Evolutionary conservation across 78 protist genomes (phyloP).

Genomic region (Blattamonas nauphoetae): DNA sequence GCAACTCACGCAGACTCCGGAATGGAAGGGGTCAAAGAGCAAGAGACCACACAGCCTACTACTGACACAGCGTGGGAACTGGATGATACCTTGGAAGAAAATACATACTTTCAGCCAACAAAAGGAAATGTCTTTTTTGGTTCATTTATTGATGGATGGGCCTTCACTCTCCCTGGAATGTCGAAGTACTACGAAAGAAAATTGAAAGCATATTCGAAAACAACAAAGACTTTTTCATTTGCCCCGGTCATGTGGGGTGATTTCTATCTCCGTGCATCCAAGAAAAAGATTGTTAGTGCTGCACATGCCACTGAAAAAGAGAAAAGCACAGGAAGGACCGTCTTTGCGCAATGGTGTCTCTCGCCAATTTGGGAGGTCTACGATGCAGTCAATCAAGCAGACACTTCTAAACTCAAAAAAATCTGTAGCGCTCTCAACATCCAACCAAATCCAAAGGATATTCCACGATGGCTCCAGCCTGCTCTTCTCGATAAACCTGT

Average conservation of each 20-base stretch:
- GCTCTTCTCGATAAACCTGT: no score
- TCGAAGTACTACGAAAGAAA: background rate
- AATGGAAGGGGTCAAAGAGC: no score
- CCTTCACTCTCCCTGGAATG: constrained; percentile 27
- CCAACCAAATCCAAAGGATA: constrained; percentile 23
- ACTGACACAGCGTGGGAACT: background rate
- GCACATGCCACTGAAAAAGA: background rate
- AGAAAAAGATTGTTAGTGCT: background rate
- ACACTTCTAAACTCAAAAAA: constrained; percentile 42
- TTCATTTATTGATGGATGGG: constrained; percentile 80
- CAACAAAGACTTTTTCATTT: background rate
- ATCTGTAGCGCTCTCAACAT: constrained; percentile 44
- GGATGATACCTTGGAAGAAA: background rate
- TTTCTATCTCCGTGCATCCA: constrained; percentile 35
- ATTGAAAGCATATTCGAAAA: background rate
- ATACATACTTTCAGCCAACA: constrained; percentile 62
- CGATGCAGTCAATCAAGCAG: constrained; percentile 3
- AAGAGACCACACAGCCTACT: no score
- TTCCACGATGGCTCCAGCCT: constrained; percentile 6
- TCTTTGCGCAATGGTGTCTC: constrained; percentile 75
- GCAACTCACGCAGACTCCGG: background rate
- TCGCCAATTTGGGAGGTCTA: constrained; percentile 64
- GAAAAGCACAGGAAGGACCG: background rate
- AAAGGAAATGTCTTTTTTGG: constrained; percentile 88
- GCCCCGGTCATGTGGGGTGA: constrained; percentile 81